These are phyloP conservation scores for Pichia sp. DNA, from an alignment of 1,139 yeast species.

Conservation along the genomic window DNA sequence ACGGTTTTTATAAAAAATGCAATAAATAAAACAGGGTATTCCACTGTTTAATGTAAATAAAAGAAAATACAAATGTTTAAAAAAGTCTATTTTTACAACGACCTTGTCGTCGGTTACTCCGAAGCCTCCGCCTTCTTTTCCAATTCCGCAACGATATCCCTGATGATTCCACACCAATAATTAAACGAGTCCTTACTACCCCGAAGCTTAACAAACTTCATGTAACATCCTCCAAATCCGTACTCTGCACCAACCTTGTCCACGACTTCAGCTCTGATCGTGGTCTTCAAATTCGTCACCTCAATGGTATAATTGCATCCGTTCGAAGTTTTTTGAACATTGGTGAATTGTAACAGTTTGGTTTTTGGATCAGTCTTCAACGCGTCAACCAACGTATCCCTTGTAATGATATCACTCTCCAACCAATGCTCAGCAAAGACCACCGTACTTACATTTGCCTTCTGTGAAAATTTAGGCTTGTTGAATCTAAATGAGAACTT, in stretches of 20 bases:
- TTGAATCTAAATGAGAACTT: slow-evolving; percentile 9
- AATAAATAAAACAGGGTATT: no score
- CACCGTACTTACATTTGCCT: neutral
- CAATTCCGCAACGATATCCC: slow-evolving; percentile 17
- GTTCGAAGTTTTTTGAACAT: neutral
- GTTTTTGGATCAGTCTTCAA: slow-evolving; percentile 8
- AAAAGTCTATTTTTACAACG: no score
- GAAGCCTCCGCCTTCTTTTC: slow-evolving; percentile 11
- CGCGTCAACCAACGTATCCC: slow-evolving; percentile 7
- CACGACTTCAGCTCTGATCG: slow-evolving; percentile 21
- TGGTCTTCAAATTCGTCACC: slow-evolving; percentile 4
- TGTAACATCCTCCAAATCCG: slow-evolving; percentile 33
- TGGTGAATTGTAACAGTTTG: slow-evolving; percentile 2
- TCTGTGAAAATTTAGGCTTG: slow-evolving; percentile 7
- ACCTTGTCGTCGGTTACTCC: no score
- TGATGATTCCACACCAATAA: slow-evolving; percentile 23
- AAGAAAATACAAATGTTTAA: no score
- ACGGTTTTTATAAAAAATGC: no score
- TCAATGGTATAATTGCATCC: slow-evolving; percentile 11
- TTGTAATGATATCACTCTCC: slow-evolving; percentile 21
- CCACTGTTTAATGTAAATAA: no score
- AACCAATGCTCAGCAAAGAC: slow-evolving; percentile 15
- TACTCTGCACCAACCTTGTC: slow-evolving; percentile 30
- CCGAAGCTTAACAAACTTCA: slow-evolving; percentile 22
- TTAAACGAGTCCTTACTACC: slow-evolving; percentile 22